A percentile compares a stretch with the other conserved stretches of the same genome.
These are phyloP conservation scores for Candida verbasci DNA, from an alignment of 805 yeast genomes.

Conservation along the genomic window DNA sequence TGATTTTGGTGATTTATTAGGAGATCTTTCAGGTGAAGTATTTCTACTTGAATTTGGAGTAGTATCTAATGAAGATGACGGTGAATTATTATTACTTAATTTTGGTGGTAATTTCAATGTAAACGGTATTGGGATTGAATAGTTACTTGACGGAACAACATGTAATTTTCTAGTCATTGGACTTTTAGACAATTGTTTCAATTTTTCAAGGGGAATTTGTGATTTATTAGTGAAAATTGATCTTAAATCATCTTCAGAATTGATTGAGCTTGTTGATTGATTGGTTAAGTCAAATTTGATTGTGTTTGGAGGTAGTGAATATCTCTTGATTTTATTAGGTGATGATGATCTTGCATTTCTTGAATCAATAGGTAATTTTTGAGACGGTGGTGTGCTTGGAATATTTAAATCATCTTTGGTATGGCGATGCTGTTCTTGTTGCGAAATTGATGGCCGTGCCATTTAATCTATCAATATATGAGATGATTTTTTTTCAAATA, in stretches of 20 bases:
- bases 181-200: constrained; percentile 26
- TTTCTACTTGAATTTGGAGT: constrained; percentile 4
- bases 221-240: constrained; percentile 15
- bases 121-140: constrained; percentile 41
- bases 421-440: background rate
- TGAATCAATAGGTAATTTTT: constrained; percentile 2
- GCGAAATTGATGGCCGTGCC: background rate
- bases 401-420: constrained; percentile 4
- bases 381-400: constrained; percentile 3
- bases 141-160: constrained; percentile 19
- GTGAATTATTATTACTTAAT: constrained; percentile 26
- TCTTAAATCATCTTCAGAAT: constrained; percentile 22
- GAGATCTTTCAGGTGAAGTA: constrained; percentile 12
- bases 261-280: constrained; percentile 4
- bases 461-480: too few species aligned
- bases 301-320: background rate
- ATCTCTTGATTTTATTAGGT: constrained; percentile 28
- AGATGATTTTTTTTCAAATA: background rate
- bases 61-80: constrained; percentile 16
- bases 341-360: constrained; percentile 32
- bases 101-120: constrained; percentile 39
- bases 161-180: constrained; percentile 35
- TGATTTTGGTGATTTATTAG: background rate
- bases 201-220: constrained; percentile 17
- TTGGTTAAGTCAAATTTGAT: background rate